Percentiles rank a stretch among this genome's conserved stretches.
These are phyloP conservation scores for Diaporthe ilicicola DNA, from an alignment of 2,329 filamentous ascomycete genomes.

Conservation along the genomic window DNA sequence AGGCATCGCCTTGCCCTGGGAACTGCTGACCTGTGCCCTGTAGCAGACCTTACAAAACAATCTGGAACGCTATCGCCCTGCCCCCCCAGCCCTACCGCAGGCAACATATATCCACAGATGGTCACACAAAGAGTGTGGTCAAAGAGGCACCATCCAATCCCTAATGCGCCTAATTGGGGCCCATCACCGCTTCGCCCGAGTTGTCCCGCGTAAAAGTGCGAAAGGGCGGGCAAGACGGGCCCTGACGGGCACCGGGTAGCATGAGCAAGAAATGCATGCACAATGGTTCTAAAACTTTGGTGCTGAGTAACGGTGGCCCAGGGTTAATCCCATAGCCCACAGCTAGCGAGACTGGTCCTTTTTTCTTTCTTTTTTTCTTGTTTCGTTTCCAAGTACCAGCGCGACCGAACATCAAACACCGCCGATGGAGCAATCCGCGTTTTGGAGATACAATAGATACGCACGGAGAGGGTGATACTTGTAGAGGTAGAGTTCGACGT, in stretches of 20 bases:
- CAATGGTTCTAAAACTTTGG: background rate
- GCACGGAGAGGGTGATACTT: background rate
- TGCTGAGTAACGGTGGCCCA: too few relatives aligned
- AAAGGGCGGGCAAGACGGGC: background rate
- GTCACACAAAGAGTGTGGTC: background rate
- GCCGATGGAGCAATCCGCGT: background rate
- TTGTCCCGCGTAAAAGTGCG: slow-evolving; percentile 28
- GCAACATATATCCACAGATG: background rate
- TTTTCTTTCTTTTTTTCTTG: too few relatives aligned
- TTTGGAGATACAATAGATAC: background rate
- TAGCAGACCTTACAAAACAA: background rate
- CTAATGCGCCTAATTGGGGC: background rate
- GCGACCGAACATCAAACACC: slow-evolving; percentile 5
- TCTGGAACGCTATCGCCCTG: slow-evolving; percentile 9
- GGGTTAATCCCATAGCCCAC: too few relatives aligned
- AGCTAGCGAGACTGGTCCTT: slow-evolving; percentile 8
- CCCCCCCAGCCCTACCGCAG: slow-evolving; percentile 20
- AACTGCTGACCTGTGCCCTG: background rate
- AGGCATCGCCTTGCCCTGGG: slow-evolving; percentile 1
- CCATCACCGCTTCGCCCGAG: background rate
- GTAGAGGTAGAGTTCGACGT: background rate
- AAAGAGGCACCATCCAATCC: background rate
- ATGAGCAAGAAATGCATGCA: background rate
- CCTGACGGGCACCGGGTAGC: background rate
- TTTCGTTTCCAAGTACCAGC: slow-evolving; percentile 5